phyloP scores from a whole-genome alignment of 371 early-diverging fungal genomes.

The Mycotypha africana region DNA sequence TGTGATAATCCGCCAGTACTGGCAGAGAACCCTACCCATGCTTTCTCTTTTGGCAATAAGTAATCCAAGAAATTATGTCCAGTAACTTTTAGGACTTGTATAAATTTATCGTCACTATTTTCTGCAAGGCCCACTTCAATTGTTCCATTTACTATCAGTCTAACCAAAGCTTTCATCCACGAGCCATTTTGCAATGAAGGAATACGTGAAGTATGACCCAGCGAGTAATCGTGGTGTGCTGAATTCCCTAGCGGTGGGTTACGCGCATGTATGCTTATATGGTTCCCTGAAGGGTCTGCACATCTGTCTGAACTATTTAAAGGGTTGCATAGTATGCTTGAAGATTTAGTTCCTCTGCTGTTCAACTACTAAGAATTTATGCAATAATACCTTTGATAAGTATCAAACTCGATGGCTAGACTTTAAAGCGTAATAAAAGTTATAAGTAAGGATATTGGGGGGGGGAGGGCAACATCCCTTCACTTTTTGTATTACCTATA shows the following conservation, averaged over 20 bases:
- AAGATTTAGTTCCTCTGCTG: too few species aligned
- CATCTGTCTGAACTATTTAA: constrained; percentile 29
- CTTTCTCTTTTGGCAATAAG: background rate
- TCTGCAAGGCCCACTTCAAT: constrained; percentile 18
- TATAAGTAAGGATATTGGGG: too few species aligned
- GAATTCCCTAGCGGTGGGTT: constrained; percentile 25
- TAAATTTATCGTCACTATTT: constrained; percentile 10
- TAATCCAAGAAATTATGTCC: constrained; percentile 16
- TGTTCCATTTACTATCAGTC: constrained; percentile 3
- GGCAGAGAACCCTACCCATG: constrained; percentile 49
- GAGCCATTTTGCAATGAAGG: constrained; percentile 32
- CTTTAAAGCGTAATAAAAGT: constrained; percentile 15
- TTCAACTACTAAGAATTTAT: too few species aligned
- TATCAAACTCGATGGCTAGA: constrained; percentile 54
- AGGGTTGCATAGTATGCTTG: background rate
- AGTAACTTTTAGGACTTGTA: constrained; percentile 16
- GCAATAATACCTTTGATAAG: constrained; percentile 35
- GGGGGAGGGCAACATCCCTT: too few species aligned
- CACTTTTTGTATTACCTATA: constrained; percentile 21
- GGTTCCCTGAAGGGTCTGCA: constrained; percentile 47
- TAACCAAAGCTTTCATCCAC: constrained; percentile 24
- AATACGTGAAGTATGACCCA: constrained; percentile 35
- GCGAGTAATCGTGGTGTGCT: constrained; percentile 39
- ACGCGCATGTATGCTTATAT: constrained; percentile 44
- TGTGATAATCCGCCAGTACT: constrained; percentile 50